Conservation (phyloP, 352 stramenopile genomes). For the Phytophthora brassicae region DNA sequence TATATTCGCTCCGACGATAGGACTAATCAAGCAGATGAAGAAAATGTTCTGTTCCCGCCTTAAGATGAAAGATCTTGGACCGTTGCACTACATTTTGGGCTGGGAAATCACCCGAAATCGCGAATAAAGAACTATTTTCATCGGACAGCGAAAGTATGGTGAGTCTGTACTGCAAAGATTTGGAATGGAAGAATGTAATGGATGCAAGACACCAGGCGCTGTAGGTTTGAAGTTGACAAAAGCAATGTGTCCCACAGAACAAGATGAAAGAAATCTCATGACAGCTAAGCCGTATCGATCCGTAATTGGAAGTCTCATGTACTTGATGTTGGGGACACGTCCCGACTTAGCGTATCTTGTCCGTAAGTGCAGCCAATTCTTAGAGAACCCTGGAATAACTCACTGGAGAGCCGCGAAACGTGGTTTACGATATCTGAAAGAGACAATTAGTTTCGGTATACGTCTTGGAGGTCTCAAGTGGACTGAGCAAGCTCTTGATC, state of each 20-base stretch:
- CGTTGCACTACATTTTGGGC: conserved; percentile 25
- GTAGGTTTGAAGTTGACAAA: conserved; percentile 17
- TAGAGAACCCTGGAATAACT: conserved; percentile 11
- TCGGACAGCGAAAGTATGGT: conserved; percentile 19
- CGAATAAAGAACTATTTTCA: conserved; percentile 3
- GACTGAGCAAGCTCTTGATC: no score
- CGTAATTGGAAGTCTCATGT: conserved; percentile 16
- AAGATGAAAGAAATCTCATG: conserved; percentile 8
- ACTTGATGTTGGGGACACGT: conserved; percentile 19
- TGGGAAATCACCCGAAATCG: conserved; percentile 24
- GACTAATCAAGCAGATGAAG: conserved; percentile 16
- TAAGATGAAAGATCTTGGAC: conserved; percentile 25
- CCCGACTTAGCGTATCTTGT: conserved; percentile 20
- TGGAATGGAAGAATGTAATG: conserved; percentile 21
- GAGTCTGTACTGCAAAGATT: conserved; percentile 10
- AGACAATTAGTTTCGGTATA: no score
- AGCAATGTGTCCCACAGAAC: conserved; percentile 16
- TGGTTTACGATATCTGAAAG: no score
- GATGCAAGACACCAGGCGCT: conserved; percentile 8
- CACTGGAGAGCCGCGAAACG: no score
- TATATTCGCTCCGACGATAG: conserved; percentile 20
- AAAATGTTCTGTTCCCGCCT: conserved; percentile 8
- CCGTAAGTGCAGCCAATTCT: conserved; percentile 24
- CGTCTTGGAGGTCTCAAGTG: no score
- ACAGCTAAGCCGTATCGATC: neutral